Base-by-base conservation (phyloP, 2,329 filamentous ascomycete species). In the Penicillium sp. region DNA sequence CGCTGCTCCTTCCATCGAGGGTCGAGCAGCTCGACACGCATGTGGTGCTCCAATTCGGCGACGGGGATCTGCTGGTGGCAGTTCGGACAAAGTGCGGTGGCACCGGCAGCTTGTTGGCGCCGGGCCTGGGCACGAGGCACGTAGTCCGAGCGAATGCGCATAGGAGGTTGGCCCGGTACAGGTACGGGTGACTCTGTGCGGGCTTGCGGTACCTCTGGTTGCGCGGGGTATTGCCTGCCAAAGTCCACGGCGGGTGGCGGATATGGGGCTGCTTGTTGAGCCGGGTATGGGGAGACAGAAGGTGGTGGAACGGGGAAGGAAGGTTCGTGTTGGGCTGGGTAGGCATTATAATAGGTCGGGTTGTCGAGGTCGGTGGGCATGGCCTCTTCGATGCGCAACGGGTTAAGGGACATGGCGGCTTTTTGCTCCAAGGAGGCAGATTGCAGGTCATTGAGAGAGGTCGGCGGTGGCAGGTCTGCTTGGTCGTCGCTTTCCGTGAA, bases 1-100 rank as follows among this genome's bases (percentile, higher is more conserved):
- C 93, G 92, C 76, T 98, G 93, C 75, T 97, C 93, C 76, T 96
- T 96, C 93, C 94, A 98, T 62, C 91, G 87, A 0, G 94, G 94
- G 75, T 98, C 94, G 62, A 97, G 86, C 51, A 97, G 85, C 79
- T 98, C 94, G 75, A 98, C 97, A 78, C 91, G 88, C 87, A 98
- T 94, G 75, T 98, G 94, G 66, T 94, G 89, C 63, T 95, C 91
- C 68, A 97, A 85, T 79, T 98, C 94, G 70, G 90, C 88, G 71
- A 91, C 87, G 8, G 93, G 92, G 62, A 97, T 93, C 69, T 91
- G 88, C 80, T 96, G 92, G 70, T 91, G 90, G 83, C 95, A 98
- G 79, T 97, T 97, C 60, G 93, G 93, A 76, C 94, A 98, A 60
- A 96, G 82, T 4, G 89, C 90, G 40, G 73, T 80, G 38, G 74